Base-by-base conservation (phyloP, 805 yeast species). In the Kluyveromyces wickerhamii region DNA sequence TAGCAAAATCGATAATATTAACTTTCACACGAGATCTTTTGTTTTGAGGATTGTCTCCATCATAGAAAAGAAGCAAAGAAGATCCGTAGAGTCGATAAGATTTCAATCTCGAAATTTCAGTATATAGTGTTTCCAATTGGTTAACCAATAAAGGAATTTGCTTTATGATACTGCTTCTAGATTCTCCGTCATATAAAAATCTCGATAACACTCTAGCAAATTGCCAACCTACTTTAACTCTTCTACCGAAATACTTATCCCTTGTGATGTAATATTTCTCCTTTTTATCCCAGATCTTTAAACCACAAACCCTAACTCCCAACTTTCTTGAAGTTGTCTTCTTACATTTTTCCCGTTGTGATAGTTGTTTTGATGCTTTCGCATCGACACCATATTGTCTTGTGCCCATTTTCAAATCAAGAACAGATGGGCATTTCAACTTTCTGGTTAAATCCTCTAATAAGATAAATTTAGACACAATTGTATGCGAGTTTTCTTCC, bases 301-400 rank as follows among this genome's bases (percentile, higher is more conserved):
- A 72, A 2, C 99, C 99, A 62, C 99, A 92, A 10, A 92, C 74
- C 36, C 99, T 67, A 1, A 87, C 95, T 7, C 99, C 99, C 21
- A 92, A 66, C 39, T 66, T 62, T 28, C 86, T 65, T 2, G 92
- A 79, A 0, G 97, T 89, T 0, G 97, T 89, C 37, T 66, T 60
- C 3, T 69, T 62, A 58, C 99, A 92, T 59, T 92, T 92, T 36
- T 67, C 67, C 21, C 84, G 62, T 61, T 92, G 98, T 1, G 95
- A 84, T 31, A 62, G 54, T 51, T 77, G 80, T 59, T 92, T 92
- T 32, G 75, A 62, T 10, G 61, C 56, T 5, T 69, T 67, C 0
- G 97, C 96, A 43, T 87, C 95, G n/a, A 89, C 80, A 7, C 99
- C 98, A 51, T 92, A 92, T 59, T 92, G 99, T 39, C 99, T 69